A percentile compares a stretch with the other conserved stretches of the same genome.
Evolutionary conservation across 371 early-diverging fungal species (phyloP).

Genomic region (Entomophthora muscae): DNA sequence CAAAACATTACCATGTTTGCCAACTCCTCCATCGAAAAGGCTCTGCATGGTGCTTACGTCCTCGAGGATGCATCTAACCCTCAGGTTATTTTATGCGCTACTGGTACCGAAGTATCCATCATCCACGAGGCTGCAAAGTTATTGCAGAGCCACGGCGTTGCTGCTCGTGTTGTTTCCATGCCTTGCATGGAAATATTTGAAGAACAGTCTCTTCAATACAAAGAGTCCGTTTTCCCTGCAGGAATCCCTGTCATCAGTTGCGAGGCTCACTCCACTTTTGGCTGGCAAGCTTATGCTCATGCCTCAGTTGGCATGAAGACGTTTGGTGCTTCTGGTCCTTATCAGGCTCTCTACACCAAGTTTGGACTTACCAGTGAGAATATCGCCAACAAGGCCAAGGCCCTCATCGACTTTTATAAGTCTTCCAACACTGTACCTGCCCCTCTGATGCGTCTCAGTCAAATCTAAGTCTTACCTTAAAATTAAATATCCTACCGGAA

Average conservation of each 20-base stretch:
- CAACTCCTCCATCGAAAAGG: slow-evolving; percentile 60
- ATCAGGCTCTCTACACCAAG: slow-evolving; percentile 54
- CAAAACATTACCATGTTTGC: slow-evolving; percentile 88
- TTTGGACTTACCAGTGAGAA: slow-evolving; percentile 65
- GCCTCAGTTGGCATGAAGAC: slow-evolving; percentile 82
- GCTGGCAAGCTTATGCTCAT: slow-evolving; percentile 91
- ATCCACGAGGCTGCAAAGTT: slow-evolving; percentile 67
- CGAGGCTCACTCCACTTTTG: slow-evolving; percentile 88
- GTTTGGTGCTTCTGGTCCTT: slow-evolving; percentile 90
- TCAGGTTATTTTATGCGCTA: slow-evolving; percentile 63
- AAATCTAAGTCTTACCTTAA: too few relatives aligned
- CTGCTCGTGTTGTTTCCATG: slow-evolving; percentile 86
- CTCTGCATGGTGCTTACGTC: slow-evolving; percentile 64
- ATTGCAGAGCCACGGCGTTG: slow-evolving; percentile 33
- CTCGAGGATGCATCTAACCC: slow-evolving; percentile 40
- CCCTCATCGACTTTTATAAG: slow-evolving; percentile 56
- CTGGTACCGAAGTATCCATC: slow-evolving; percentile 93
- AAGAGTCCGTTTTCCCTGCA: slow-evolving; percentile 55
- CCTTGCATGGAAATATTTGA: slow-evolving; percentile 92
- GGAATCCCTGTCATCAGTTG: slow-evolving; percentile 73
- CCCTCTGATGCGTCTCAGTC: neutral
- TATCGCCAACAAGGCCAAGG: slow-evolving; percentile 58
- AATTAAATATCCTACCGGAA: too few relatives aligned
- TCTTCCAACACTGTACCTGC: neutral
- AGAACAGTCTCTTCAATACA: slow-evolving; percentile 75